phyloP scores from a whole-genome alignment of 805 yeast species.

The Vanderwaltozyma tropicalis region DNA sequence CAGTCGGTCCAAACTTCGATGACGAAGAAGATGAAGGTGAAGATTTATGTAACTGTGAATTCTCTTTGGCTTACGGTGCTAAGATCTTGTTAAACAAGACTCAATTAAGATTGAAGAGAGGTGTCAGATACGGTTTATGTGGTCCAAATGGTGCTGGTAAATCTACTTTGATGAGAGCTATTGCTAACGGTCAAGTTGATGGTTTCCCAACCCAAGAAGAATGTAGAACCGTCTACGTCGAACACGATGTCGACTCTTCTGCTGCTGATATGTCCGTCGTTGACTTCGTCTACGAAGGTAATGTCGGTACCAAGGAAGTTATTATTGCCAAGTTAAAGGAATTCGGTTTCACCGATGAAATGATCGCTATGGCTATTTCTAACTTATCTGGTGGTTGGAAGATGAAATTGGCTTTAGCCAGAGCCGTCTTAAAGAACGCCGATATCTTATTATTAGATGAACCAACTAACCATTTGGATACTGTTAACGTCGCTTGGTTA shows the following conservation, averaged over 20 bases:
- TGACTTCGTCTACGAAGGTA: conserved; percentile 74
- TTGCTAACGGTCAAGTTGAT: conserved; percentile 97
- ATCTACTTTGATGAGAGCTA: conserved; percentile 95
- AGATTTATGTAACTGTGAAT: conserved; percentile 99
- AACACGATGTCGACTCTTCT: conserved; percentile 98
- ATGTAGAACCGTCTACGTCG: conserved; percentile 98
- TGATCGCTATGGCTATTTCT: conserved; percentile 88
- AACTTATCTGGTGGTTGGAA: conserved; percentile 99
- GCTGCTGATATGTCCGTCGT: conserved; percentile 92
- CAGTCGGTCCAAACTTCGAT: conserved; percentile 90
- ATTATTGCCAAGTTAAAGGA: conserved; percentile 70
- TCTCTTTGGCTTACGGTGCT: conserved; percentile 99
- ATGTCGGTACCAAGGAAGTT: conserved; percentile 64
- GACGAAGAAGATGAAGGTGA: conserved; percentile 98
- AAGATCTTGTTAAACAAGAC: conserved; percentile 99
- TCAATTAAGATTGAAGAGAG: conserved; percentile 96
- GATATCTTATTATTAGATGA: conserved; percentile 96
- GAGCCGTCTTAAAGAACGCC: conserved; percentile 98
- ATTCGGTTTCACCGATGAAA: conserved; percentile 88
- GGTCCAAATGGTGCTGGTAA: conserved; percentile 99
- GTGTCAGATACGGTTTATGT: conserved; percentile 97
- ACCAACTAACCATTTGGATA: conserved; percentile 99
- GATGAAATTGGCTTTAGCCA: conserved; percentile 98
- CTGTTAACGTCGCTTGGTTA: conserved; percentile 99
- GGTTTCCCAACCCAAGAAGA: conserved; percentile 99